A percentile compares a stretch with the other conserved stretches of the same genome.
Conservation (phyloP, 148 eudicot genomes). For the Rhododendron williamsianum region DNA sequence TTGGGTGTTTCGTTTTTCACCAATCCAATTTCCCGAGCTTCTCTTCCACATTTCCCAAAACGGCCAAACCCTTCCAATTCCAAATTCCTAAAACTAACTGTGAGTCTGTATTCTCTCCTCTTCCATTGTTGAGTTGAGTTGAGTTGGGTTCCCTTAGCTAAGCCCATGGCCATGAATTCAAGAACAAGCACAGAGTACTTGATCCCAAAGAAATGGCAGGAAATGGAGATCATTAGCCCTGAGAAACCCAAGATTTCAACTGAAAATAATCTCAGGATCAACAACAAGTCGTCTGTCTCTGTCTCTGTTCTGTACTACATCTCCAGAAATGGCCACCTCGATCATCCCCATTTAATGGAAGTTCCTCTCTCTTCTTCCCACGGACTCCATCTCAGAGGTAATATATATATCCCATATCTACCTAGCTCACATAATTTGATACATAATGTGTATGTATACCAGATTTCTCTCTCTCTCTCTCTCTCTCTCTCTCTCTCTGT, state of each 20-base stretch:
- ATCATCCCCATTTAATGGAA: constrained; percentile 44
- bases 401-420: not conserved
- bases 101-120: not conserved
- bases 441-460: not conserved
- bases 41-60: not conserved
- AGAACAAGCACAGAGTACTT: constrained; percentile 16
- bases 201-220: constrained; percentile 11
- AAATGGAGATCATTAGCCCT: constrained; percentile 12
- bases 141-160: too few species aligned
- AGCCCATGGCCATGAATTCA: constrained; percentile 12
- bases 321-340: constrained; percentile 34
- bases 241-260: constrained; percentile 12
- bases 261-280: not conserved
- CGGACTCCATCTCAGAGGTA: constrained; percentile 38
- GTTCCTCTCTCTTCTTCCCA: constrained; percentile 36
- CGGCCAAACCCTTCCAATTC: not conserved
- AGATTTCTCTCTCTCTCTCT: too few species aligned
- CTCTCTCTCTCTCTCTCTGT: too few species aligned
- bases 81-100: not conserved
- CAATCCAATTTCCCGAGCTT: not conserved
- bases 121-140: not conserved
- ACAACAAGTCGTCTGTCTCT: not conserved
- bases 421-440: not conserved
- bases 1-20: not conserved
- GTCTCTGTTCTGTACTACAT: constrained; percentile 35